Evolutionary conservation across 2,329 filamentous ascomycete genomes (phyloP).

Genomic region (Xenosphaeropsis pyriputrescens): DNA sequence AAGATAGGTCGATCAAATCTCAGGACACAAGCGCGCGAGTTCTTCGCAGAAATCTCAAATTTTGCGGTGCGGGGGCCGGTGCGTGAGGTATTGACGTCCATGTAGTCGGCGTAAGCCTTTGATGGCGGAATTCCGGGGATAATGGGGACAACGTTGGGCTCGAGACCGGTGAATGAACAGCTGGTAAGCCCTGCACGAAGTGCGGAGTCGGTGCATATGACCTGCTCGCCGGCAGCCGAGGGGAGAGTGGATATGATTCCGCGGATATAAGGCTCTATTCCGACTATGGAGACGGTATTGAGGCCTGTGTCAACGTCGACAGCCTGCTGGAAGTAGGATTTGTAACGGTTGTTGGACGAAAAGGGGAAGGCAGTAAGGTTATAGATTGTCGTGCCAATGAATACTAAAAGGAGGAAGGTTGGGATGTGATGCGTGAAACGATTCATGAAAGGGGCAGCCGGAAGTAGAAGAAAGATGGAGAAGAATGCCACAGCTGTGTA

Average conservation of each 20-base stretch:
- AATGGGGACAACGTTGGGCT: conserved; percentile 46
- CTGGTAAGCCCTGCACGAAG: conserved; percentile 36
- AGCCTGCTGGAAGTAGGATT: conserved; percentile 74
- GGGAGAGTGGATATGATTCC: conserved; percentile 56
- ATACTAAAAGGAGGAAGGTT: conserved; percentile 57
- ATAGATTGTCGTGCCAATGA: conserved; percentile 65
- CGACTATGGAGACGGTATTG: conserved; percentile 55
- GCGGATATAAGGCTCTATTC: conserved; percentile 51
- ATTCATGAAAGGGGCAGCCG: conserved; percentile 73
- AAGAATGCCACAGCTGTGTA: conserved; percentile 57
- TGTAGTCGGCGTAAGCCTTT: conserved; percentile 37
- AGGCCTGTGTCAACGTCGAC: conserved; percentile 62
- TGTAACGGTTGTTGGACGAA: conserved; percentile 63
- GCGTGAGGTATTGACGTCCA: conserved; percentile 47
- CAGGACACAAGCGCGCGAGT: conserved; percentile 69
- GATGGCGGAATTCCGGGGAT: conserved; percentile 24
- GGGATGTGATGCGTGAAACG: conserved; percentile 75
- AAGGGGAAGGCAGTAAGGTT: conserved; percentile 84
- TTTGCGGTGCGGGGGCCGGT: conserved; percentile 33
- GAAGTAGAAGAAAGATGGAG: conserved; percentile 58
- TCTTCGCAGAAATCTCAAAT: conserved; percentile 53
- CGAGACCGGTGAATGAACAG: conserved; percentile 58
- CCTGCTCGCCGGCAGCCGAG: conserved; percentile 46
- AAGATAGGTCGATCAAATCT: conserved; percentile 54
- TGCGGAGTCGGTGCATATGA: conserved; percentile 32